Base-by-base conservation (phyloP, 345 rosid species). In the Syzygium aqueum region DNA sequence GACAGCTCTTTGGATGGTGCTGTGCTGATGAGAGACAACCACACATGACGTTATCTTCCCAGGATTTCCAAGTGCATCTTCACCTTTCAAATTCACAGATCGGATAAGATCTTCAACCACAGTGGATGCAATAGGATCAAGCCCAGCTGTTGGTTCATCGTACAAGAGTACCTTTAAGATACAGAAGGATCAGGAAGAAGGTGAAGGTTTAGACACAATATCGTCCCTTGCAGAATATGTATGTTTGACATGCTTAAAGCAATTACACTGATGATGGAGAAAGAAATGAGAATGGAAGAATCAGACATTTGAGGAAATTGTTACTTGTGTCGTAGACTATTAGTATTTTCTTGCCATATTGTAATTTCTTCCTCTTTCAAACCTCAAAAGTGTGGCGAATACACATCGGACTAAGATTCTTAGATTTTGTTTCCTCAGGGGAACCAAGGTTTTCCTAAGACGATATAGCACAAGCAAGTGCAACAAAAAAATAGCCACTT, bases 81-180 rank as follows among this genome's bases (percentile, higher is more conserved):
- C 93, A 9, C 89, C 95, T 73, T 90, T 94, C 87, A 85, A 84
- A 91, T 95, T 99, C 86, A 96, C 97, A 56, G 98, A 95, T 51
- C 96, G 95, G 89, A 97, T 97, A 77, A 97, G 98, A 93, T 97
- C 99, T 94, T 97, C 99, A 54, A 97, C 99, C 61, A 97, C 99
- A 33, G 99, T 97, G n/a, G 99, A 96, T 86, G 99, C 99, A 89
- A 96, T 96, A 80, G 99, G 99, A 93, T 97, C 99, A 53, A 97
- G 99, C 84, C 99, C 99, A 51, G 98, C 99, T 13, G 99, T 96
- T 88, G 98, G 98, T 90, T 97, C 99, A 82, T 97, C 99, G 37
- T 96, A 97, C 90, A 97, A 90, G 78, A 97, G 94, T 53, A 96
- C 96, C 99, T 97, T 33, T 46, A 87, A 89, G 50, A 65, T 22